Evolutionary conservation across 495 filamentous ascomycete genomes (phyloP).

Genomic region (Choiromyces venosus): DNA sequence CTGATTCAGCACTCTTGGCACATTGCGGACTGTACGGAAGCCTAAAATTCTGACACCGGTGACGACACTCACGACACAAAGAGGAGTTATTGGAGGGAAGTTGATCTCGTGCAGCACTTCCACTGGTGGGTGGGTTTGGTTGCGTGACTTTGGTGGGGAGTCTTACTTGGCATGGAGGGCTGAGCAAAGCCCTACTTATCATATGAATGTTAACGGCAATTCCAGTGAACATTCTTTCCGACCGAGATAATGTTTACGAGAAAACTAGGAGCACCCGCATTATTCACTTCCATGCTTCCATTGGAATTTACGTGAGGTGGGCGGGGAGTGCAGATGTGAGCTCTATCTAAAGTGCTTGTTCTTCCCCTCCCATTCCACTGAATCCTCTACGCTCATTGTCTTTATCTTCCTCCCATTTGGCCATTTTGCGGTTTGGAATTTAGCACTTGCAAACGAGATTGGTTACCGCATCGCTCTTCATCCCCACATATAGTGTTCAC

Average conservation of each 20-base stretch:
- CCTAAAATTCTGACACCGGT: background rate
- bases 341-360: background rate
- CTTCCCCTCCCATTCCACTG: background rate
- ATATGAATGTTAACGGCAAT: background rate
- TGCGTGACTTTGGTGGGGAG: background rate
- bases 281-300: background rate
- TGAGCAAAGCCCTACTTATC: background rate
- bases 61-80: background rate
- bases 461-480: background rate
- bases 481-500: background rate
- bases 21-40: background rate
- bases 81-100: background rate
- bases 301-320: background rate
- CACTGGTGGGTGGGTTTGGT: background rate
- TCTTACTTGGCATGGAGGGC: background rate
- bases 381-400: background rate
- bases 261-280: background rate
- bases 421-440: background rate
- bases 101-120: background rate
- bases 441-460: background rate
- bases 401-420: background rate
- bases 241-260: background rate
- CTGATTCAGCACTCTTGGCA: background rate
- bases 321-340: background rate
- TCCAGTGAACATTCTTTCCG: background rate